Percentiles rank a stretch among this genome's conserved stretches.
These are phyloP conservation scores for Cicer yamashitae DNA, from an alignment of 306 rosid genomes.

Conservation along the genomic window DNA sequence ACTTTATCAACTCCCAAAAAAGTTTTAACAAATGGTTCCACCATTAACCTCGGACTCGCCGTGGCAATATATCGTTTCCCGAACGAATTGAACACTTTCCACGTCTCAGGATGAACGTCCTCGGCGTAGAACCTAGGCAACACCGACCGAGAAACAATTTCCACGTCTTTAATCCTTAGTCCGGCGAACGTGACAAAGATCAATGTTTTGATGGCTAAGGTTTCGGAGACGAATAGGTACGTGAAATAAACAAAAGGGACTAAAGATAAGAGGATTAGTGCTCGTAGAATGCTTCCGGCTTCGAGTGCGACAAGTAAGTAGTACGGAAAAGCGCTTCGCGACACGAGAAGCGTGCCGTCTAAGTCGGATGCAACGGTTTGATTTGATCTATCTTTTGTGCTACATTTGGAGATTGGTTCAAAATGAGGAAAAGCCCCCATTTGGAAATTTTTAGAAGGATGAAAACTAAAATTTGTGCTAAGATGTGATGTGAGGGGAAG, in stretches of 20 bases:
- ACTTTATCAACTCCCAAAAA: constrained; percentile 81
- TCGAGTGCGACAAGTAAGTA: constrained; percentile 85
- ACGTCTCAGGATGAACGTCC: constrained; percentile 77
- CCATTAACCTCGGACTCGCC: constrained; percentile 79
- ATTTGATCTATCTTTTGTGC: constrained; percentile 60
- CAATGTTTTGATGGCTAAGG: constrained; percentile 63
- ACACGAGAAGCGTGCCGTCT: constrained; percentile 80
- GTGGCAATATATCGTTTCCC: constrained; percentile 73
- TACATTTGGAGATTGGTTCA: constrained; percentile 70
- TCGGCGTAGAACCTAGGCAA: constrained; percentile 81
- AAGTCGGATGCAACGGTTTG: constrained; percentile 82
- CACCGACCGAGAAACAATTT: constrained; percentile 70
- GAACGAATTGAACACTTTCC: constrained; percentile 85
- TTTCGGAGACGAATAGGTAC: constrained; percentile 66
- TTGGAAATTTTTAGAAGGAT: background rate
- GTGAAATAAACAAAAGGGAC: constrained; percentile 69
- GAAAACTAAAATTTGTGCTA: background rate
- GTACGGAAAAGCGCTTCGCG: constrained; percentile 79
- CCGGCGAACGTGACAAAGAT: constrained; percentile 72
- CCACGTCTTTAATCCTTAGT: constrained; percentile 61
- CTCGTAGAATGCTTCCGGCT: constrained; percentile 79
- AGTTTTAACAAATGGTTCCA: constrained; percentile 72
- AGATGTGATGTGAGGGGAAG: background rate
- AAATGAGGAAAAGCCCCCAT: constrained; percentile 64
- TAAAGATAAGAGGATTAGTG: constrained; percentile 55